These are phyloP conservation scores for Komagataella kurtzmanii DNA, from an alignment of 805 yeast genomes.

Conservation along the genomic window DNA sequence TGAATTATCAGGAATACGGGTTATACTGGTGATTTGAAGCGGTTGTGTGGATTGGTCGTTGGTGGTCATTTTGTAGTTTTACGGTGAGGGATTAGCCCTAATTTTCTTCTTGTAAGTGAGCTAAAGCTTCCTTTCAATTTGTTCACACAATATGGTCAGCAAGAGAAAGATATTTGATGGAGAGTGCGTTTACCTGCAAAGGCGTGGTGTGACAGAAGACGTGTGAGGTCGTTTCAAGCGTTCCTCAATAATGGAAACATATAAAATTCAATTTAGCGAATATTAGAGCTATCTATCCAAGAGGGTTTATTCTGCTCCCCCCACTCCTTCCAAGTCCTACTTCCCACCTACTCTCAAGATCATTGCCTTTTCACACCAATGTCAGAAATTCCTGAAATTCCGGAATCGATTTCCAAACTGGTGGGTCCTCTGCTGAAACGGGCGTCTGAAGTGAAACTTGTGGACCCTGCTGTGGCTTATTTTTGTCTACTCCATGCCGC, in stretches of 20 bases:
- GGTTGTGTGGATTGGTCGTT: neutral
- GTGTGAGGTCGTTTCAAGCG: neutral
- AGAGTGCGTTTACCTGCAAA: neutral
- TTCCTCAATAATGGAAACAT: neutral
- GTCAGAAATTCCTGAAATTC: conserved; percentile 6
- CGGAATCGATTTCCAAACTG: conserved; percentile 18
- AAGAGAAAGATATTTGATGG: neutral
- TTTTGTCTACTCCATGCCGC: conserved; percentile 62
- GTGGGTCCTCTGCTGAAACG: conserved; percentile 37
- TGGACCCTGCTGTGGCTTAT: conserved; percentile 60
- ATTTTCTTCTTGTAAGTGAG: neutral
- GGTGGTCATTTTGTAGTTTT: neutral
- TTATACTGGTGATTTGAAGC: neutral
- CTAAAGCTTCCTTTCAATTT: neutral
- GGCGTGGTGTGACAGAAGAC: neutral
- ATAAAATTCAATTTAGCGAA: neutral
- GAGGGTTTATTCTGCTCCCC: neutral
- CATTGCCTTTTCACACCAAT: neutral
- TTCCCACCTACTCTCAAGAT: neutral
- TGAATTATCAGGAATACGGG: neutral
- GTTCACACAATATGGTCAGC: neutral
- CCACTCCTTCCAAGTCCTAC: neutral
- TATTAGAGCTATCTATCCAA: too few species aligned
- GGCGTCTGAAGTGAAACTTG: conserved; percentile 36
- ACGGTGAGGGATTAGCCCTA: neutral